Conservation (phyloP, 176 grass and related monocot genomes). For the bread wheat (Triticum aestivum) region DNA sequence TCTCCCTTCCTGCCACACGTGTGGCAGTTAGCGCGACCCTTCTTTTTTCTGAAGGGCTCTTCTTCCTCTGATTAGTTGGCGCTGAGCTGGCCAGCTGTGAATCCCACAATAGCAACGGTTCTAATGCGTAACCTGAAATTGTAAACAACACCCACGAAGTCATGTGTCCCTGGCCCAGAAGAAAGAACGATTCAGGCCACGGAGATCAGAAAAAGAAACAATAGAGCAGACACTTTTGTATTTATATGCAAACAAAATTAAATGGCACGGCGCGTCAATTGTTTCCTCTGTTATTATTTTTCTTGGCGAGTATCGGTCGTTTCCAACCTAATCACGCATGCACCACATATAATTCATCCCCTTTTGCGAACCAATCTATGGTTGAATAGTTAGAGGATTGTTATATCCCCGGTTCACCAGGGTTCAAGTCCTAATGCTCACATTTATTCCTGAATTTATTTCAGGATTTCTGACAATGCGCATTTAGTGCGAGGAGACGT, state of each 20-base stretch:
- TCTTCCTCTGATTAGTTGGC: neutral
- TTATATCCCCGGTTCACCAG: too few relatives aligned
- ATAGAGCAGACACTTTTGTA: neutral
- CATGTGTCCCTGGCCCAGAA: neutral
- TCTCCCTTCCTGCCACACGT: too few relatives aligned
- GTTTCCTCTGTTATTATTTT: neutral
- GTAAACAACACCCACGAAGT: neutral
- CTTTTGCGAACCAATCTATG: too few relatives aligned
- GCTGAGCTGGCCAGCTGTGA: slow-evolving; percentile 9
- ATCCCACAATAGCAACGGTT: neutral
- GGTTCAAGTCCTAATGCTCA: too few relatives aligned
- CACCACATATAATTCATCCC: neutral
- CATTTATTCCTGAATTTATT: too few relatives aligned
- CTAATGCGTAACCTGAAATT: neutral
- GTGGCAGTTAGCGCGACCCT: too few relatives aligned
- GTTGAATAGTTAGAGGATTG: too few relatives aligned
- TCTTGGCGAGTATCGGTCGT: neutral
- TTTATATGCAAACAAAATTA: neutral
- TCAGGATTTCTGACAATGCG: too few relatives aligned
- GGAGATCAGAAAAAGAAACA: neutral
- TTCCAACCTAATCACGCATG: neutral
- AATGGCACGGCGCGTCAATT: neutral
- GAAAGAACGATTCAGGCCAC: neutral
- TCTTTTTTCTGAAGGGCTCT: too few relatives aligned
- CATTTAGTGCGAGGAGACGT: too few relatives aligned